A percentile compares a stretch with the other conserved stretches of the same genome.
These are phyloP conservation scores for Cyclostephanos tholiformis DNA, from an alignment of 108 stramenopile genomes.

Conservation along the genomic window DNA sequence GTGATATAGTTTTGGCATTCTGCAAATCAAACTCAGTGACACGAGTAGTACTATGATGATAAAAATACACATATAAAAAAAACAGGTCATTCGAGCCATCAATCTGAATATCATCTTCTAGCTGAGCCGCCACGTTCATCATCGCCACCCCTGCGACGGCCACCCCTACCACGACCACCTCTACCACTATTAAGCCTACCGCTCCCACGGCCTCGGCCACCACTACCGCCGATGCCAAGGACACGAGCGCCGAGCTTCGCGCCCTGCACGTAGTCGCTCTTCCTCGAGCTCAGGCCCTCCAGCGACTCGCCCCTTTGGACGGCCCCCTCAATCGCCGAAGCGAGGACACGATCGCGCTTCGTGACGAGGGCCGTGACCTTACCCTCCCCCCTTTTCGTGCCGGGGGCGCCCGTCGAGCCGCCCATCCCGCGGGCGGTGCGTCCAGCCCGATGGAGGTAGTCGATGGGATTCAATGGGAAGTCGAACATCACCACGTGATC, in stretches of 20 bases:
- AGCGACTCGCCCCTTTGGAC: slow-evolving; percentile 79
- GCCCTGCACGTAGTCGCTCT: slow-evolving; percentile 79
- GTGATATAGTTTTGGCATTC: too few species aligned
- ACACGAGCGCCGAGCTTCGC: slow-evolving; percentile 41
- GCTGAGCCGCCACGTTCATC: background rate
- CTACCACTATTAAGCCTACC: background rate
- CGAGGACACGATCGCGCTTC: slow-evolving; percentile 86
- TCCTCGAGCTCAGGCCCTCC: slow-evolving; percentile 79
- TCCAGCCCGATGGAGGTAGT: slow-evolving; percentile 92
- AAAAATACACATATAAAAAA: background rate
- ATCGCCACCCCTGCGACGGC: background rate
- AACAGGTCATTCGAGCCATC: background rate
- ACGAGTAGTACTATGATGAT: background rate
- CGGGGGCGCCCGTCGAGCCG: background rate
- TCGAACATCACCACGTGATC: slow-evolving; percentile 95
- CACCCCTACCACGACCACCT: slow-evolving; percentile 26
- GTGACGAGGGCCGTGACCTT: slow-evolving; percentile 85
- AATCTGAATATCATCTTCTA: background rate
- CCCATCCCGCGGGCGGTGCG: slow-evolving; percentile 83
- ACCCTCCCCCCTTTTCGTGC: slow-evolving; percentile 58
- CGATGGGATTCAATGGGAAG: slow-evolving; percentile 92
- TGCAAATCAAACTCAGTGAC: background rate
- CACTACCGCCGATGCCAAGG: slow-evolving; percentile 7
- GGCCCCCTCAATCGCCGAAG: slow-evolving; percentile 81
- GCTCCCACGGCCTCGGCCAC: slow-evolving; percentile 16